Base-by-base conservation (phyloP, 345 rosid genomes). In the Rhodomyrtus tomentosa region DNA sequence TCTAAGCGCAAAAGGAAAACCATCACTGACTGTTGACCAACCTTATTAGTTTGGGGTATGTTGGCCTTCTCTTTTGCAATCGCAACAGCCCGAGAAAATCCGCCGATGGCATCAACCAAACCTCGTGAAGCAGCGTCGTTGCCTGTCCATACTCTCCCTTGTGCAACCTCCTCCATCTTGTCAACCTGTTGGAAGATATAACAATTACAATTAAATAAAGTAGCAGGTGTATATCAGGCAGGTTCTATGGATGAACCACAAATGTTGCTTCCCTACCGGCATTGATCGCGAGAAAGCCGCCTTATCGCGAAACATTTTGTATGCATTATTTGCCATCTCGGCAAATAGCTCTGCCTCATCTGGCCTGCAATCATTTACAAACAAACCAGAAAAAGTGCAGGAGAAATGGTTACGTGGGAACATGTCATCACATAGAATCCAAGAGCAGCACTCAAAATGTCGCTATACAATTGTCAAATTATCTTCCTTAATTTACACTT, bases 81-180 rank as follows among this genome's bases (percentile, higher is more conserved):
- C 14, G 98, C 98, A 87, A 95, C 82, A 82, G 99, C 99, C 53
- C 91, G 91, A 84, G 98, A 95, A 83, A 94, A 87, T 68, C 99
- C 99, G 13, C 98, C 97, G 15, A 94, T 89, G 51, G 95, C 97
- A 93, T 96, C 99, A 14, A 94, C 94, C 55, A 96, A 86, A 88
- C 99, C 96, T 81, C 86, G 90, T 49, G 95, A 93, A 88, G 92
- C 93, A 27, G 97, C 99, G 90, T 94, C 98, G 52, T 90, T 92
- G 84, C 99, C 98, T 22, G 98, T 92, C 99, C 99, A 96, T 82
- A 96, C 99, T 92, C 99, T 93, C 40, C 99, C 99, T 88, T 96
- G 99, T 85, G 99, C 98, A 86, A 94, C 91, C 89, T 92, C 94
- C 89, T 96, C 99, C 98, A 96, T 95, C 90, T 92, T 90, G 50